phyloP scores from a whole-genome alignment of 1,284 basidiomycete genomes.

The Somion occarium region DNA sequence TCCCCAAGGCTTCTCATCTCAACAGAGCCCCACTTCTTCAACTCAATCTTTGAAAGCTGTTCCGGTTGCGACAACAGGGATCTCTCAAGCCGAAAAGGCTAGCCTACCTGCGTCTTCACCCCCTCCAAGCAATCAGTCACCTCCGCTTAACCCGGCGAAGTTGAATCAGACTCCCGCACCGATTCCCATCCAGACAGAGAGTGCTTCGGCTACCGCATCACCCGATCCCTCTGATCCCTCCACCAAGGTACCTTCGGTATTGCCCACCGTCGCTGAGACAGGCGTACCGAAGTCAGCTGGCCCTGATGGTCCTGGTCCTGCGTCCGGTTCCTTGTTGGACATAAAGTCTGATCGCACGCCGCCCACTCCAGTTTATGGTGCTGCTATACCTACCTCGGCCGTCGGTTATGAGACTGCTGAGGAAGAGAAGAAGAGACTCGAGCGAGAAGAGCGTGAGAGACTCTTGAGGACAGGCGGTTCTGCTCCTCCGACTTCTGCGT shows the following conservation, averaged over 20 bases:
- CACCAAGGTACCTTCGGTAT: conserved; percentile 30
- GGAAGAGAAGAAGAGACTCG: conserved; percentile 37
- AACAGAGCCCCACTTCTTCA: not conserved
- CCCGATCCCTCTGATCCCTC: conserved; percentile 27
- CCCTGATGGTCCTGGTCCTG: conserved; percentile 57
- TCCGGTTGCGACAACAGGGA: not conserved
- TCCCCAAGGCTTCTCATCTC: not conserved
- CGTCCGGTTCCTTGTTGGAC: conserved; percentile 56
- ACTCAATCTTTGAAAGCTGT: not conserved
- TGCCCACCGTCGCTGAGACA: conserved; percentile 61
- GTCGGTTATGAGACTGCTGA: conserved; percentile 32
- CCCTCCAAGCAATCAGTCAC: conserved; percentile 21
- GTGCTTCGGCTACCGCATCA: conserved; percentile 24
- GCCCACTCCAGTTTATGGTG: conserved; percentile 30
- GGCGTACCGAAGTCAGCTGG: conserved; percentile 53
- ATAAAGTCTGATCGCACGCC: not conserved
- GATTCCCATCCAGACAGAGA: conserved; percentile 34
- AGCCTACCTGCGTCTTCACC: conserved; percentile 16
- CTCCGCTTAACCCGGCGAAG: conserved; percentile 45
- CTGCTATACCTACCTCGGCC: conserved; percentile 9
- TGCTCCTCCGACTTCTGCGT: conserved; percentile 15
- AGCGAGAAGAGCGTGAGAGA: conserved; percentile 35
- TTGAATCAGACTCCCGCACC: conserved; percentile 56
- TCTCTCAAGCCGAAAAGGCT: not conserved
- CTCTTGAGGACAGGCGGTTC: conserved; percentile 24